Percentiles rank a stretch among this genome's conserved stretches.
Evolutionary conservation across 768 basidiomycete species (phyloP).

Genomic region (Tricholoma sp.): DNA sequence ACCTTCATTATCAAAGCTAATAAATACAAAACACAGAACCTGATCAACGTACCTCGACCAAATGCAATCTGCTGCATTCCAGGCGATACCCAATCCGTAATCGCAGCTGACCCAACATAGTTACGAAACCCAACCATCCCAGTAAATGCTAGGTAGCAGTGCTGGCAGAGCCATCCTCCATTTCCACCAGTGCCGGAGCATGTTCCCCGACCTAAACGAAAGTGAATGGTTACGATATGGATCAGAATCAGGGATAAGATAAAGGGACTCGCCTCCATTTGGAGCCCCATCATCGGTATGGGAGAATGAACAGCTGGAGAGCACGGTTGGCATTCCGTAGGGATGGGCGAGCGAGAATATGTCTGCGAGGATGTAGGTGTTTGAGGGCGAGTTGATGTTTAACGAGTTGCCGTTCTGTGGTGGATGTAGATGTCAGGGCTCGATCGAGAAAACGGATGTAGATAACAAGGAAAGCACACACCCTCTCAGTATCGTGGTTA

Average conservation of each 20-base stretch:
- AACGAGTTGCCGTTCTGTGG: slow-evolving; percentile 47
- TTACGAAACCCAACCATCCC: slow-evolving; percentile 68
- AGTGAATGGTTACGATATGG: not conserved
- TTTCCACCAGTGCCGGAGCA: slow-evolving; percentile 46
- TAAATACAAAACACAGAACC: not conserved
- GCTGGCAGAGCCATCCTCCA: slow-evolving; percentile 67
- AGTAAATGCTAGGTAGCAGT: slow-evolving; percentile 50
- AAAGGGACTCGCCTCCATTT: slow-evolving; percentile 39
- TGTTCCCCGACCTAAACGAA: slow-evolving; percentile 35
- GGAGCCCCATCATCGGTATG: slow-evolving; percentile 54
- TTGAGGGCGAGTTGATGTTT: slow-evolving; percentile 56
- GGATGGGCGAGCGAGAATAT: slow-evolving; percentile 66
- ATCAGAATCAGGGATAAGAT: not conserved
- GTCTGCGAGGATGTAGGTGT: slow-evolving; percentile 54
- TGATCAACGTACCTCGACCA: slow-evolving; percentile 42
- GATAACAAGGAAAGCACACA: slow-evolving; percentile 15
- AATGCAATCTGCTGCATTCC: slow-evolving; percentile 61
- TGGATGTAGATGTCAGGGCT: not conserved
- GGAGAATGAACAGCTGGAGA: slow-evolving; percentile 54
- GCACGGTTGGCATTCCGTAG: slow-evolving; percentile 60
- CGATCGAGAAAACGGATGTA: not conserved
- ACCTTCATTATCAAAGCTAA: slow-evolving; percentile 25
- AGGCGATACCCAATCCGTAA: slow-evolving; percentile 57
- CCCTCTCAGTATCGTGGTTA: slow-evolving; percentile 69
- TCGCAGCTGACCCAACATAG: slow-evolving; percentile 42